phyloP scores from a whole-genome alignment of 345 rosid species.

The Pugionium dolabratum region DNA sequence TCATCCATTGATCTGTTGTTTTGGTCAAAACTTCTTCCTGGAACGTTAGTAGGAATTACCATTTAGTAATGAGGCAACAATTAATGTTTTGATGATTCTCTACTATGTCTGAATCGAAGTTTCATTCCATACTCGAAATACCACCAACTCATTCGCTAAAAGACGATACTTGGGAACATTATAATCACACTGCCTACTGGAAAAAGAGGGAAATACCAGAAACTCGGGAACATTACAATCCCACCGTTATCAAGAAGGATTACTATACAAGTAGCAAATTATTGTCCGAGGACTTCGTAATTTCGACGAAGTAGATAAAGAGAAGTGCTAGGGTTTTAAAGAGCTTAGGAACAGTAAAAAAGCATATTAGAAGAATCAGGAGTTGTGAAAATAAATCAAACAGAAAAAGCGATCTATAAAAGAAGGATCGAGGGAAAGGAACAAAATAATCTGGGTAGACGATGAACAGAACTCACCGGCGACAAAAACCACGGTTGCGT shows the following conservation, averaged over 20 bases:
- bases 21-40: constrained; percentile 3
- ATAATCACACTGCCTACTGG: too few relatives aligned
- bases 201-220: too few relatives aligned
- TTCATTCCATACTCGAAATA: neutral
- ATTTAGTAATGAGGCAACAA: constrained; percentile 14
- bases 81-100: neutral
- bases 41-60: neutral
- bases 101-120: neutral
- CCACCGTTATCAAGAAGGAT: too few relatives aligned
- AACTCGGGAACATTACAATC: too few relatives aligned
- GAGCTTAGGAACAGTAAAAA: constrained; percentile 1
- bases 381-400: neutral
- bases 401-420: neutral
- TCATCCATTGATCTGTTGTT: constrained; percentile 26
- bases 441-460: neutral
- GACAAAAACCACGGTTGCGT: constrained; percentile 6
- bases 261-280: neutral
- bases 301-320: neutral
- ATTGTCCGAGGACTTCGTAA: neutral
- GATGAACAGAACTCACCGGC: constrained; percentile 33
- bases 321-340: constrained; percentile 11
- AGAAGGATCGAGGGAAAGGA: neutral
- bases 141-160: too few relatives aligned
- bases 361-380: neutral
- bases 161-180: too few relatives aligned